Evolutionary conservation across 495 filamentous ascomycete species (phyloP).

Genomic region (Amphirosellinia nigrospora): DNA sequence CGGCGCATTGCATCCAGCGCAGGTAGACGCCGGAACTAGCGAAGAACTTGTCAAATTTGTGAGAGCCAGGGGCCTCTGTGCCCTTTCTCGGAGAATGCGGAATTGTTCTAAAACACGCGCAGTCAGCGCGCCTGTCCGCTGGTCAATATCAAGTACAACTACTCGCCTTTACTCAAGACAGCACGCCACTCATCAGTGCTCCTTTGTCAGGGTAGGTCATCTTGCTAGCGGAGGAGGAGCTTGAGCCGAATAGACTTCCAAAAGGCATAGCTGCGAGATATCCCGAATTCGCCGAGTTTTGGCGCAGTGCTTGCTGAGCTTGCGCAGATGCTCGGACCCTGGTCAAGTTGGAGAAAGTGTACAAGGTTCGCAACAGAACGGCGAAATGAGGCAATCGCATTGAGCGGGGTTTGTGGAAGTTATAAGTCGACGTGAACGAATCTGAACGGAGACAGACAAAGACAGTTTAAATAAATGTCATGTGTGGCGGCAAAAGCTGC

Average conservation of each 20-base stretch:
- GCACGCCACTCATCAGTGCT: conserved; percentile 86
- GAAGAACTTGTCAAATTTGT: conserved; percentile 86
- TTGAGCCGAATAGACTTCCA: conserved; percentile 75
- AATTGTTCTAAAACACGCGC: conserved; percentile 76
- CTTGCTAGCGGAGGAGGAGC: conserved; percentile 50
- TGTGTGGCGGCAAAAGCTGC: conserved; percentile 9
- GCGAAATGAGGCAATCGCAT: conserved; percentile 65
- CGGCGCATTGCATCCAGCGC: conserved; percentile 83
- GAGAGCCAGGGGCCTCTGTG: conserved; percentile 79
- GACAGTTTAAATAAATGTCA: conserved; percentile 9
- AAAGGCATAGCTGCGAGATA: conserved; percentile 67
- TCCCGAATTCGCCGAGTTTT: conserved; percentile 22
- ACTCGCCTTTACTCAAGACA: conserved; percentile 73
- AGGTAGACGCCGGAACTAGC: conserved; percentile 78
- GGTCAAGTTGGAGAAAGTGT: conserved; percentile 43
- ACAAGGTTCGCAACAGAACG: conserved; percentile 58
- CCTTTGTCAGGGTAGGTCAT: conserved; percentile 86
- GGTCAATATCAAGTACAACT: neutral
- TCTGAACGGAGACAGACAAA: neutral
- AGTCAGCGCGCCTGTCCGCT: neutral
- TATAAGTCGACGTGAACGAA: neutral
- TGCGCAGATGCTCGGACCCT: conserved; percentile 40
- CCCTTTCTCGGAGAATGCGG: conserved; percentile 89
- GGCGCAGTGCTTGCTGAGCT: conserved; percentile 19
- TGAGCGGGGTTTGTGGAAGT: conserved; percentile 36